Percentiles rank a stretch among this genome's conserved stretches.
These are phyloP conservation scores for Pestalotiopsis sp. DNA, from an alignment of 2,329 filamentous ascomycete species.

Conservation along the genomic window DNA sequence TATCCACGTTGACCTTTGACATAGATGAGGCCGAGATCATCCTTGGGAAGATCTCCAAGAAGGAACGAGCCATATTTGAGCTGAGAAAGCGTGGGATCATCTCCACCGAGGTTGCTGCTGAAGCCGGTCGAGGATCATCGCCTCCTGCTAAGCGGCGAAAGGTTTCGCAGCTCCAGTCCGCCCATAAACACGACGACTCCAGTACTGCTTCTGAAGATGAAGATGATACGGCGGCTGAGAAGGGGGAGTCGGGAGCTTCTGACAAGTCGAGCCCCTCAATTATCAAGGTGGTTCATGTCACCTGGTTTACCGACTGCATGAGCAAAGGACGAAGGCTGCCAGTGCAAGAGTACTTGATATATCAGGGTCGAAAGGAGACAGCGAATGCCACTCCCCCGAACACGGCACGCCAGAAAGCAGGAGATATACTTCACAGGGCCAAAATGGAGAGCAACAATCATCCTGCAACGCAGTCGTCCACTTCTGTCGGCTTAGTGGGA, in stretches of 20 bases:
- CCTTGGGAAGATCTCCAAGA: slow-evolving; percentile 72
- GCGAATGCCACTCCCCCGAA: slow-evolving; percentile 15
- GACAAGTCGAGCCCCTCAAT: slow-evolving; percentile 23
- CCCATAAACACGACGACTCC: slow-evolving; percentile 18
- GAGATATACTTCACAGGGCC: slow-evolving; percentile 35
- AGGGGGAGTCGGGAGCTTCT: slow-evolving; percentile 6
- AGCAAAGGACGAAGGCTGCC: slow-evolving; percentile 47
- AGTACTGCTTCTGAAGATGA: slow-evolving; percentile 33
- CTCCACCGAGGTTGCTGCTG: slow-evolving; percentile 49
- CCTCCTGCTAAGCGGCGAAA: slow-evolving; percentile 37
- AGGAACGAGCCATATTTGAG: slow-evolving; percentile 76
- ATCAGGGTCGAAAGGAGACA: slow-evolving; percentile 45
- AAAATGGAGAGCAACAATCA: slow-evolving; percentile 15
- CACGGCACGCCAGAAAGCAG: slow-evolving; percentile 14
- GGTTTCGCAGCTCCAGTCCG: slow-evolving; percentile 30
- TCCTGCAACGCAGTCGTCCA: slow-evolving; percentile 17
- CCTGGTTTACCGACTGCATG: slow-evolving; percentile 61
- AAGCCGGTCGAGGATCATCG: background rate
- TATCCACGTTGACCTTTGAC: slow-evolving; percentile 71
- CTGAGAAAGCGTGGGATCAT: slow-evolving; percentile 67
- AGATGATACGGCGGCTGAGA: slow-evolving; percentile 12
- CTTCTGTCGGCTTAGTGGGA: slow-evolving; percentile 11
- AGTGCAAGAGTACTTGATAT: slow-evolving; percentile 54
- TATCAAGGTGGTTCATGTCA: slow-evolving; percentile 58
- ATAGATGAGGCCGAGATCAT: slow-evolving; percentile 73